These are phyloP conservation scores for Vaccinium myrtillus DNA, from an alignment of 148 eudicot species.

Conservation along the genomic window DNA sequence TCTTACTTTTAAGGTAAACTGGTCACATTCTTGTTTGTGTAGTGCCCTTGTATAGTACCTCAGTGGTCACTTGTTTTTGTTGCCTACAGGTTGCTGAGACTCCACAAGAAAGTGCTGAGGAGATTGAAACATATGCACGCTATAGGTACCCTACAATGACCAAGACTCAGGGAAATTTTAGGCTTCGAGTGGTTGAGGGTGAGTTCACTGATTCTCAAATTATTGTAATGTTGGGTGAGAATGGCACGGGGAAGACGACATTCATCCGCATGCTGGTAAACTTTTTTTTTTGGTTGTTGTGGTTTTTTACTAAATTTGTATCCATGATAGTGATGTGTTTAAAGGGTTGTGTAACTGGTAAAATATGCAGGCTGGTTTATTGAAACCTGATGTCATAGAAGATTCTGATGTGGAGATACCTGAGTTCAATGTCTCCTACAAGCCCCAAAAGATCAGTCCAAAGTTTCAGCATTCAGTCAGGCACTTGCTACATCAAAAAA, in stretches of 20 bases:
- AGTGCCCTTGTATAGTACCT: not conserved
- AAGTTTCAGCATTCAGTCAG: constrained; percentile 63
- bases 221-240: constrained; percentile 96
- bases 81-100: constrained; percentile 79
- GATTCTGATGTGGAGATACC: constrained; percentile 79
- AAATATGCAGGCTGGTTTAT: constrained; percentile 74
- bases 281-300: not conserved
- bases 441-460: constrained; percentile 98
- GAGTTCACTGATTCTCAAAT: constrained; percentile 98
- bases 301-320: not conserved
- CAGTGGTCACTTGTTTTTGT: constrained; percentile 7
- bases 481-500: constrained; percentile 67
- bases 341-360: not conserved
- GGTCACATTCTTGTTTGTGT: not conserved
- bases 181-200: constrained; percentile 69
- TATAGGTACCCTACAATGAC: constrained; percentile 89
- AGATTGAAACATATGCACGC: constrained; percentile 80
- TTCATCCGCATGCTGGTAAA: constrained; percentile 93
- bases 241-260: constrained; percentile 96
- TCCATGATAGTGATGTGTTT: not conserved
- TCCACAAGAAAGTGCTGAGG: constrained; percentile 91
- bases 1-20: constrained; percentile 85
- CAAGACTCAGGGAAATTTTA: constrained; percentile 85
- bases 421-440: constrained; percentile 88
- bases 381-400: constrained; percentile 79